Conservation (phyloP, 352 stramenopile genomes). For the Plasmopara halstedii region DNA sequence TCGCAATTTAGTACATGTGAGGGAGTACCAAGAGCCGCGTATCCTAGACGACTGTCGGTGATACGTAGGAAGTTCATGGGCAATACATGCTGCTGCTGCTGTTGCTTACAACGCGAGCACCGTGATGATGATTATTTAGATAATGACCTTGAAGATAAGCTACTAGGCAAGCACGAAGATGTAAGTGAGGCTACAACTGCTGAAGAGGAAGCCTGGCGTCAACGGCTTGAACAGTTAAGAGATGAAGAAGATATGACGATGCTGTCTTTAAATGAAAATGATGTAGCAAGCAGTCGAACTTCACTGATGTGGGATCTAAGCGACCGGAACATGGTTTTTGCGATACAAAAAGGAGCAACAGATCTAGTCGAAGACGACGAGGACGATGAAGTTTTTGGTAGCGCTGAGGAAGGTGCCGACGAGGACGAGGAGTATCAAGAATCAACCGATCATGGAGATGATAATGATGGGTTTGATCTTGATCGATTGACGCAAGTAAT, state of each 20-base stretch:
- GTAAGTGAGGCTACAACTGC: conserved; percentile 15
- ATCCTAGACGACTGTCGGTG: no score
- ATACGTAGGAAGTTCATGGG: conserved; percentile 16
- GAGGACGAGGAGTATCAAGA: conserved; percentile 17
- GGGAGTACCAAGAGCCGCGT: no score
- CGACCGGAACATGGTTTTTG: conserved; percentile 14
- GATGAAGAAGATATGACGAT: conserved; percentile 23
- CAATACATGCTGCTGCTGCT: conserved; percentile 20
- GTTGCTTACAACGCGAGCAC: conserved; percentile 34
- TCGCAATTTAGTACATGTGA: not conserved
- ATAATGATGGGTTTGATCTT: not conserved
- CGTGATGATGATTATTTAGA: conserved; percentile 30
- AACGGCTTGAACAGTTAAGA: conserved; percentile 16
- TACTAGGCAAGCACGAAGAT: conserved; percentile 31
- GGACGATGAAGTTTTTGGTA: conserved; percentile 23
- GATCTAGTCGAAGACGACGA: conserved; percentile 23
- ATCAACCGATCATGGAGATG: conserved; percentile 2
- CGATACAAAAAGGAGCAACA: conserved; percentile 9
- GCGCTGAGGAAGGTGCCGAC: conserved; percentile 14
- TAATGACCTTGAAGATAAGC: conserved; percentile 42
- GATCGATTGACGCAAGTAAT: conserved; percentile 15
- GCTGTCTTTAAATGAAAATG: conserved; percentile 3
- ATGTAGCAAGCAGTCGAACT: conserved; percentile 2
- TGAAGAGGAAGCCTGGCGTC: conserved; percentile 26
- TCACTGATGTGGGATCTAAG: conserved; percentile 16